Evolutionary conservation across 1,284 basidiomycete species (phyloP).

Genomic region (Vanrija sp.): DNA sequence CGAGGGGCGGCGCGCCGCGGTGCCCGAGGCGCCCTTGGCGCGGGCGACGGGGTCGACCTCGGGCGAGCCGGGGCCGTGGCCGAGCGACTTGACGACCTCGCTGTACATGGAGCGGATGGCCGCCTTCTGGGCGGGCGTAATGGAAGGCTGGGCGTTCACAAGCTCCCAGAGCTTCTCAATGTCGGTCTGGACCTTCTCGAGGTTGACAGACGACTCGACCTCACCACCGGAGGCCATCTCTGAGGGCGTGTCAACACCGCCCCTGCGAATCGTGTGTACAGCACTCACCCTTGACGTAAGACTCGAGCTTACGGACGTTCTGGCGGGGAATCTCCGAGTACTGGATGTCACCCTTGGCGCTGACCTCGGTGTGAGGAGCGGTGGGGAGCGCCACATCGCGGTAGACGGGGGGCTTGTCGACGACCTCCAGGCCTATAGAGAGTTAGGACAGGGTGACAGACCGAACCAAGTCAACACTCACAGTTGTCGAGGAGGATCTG

Average conservation of each 20-base stretch:
- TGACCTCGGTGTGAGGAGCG: constrained; percentile 91
- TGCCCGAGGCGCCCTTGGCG: constrained; percentile 26
- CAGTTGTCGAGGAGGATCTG: constrained; percentile 90
- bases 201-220: constrained; percentile 75
- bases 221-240: constrained; percentile 97
- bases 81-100: constrained; percentile 74
- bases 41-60: constrained; percentile 24
- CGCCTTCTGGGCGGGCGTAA: constrained; percentile 94
- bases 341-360: constrained; percentile 86
- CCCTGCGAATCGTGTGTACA: too few relatives aligned
- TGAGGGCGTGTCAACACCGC: constrained; percentile 8
- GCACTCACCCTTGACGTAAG: constrained; percentile 70
- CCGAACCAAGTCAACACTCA: constrained; percentile 13
- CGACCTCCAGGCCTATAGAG: constrained; percentile 32
- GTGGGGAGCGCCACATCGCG: constrained; percentile 87
- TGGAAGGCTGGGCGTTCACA: constrained; percentile 93
- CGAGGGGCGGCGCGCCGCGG: constrained; percentile 67
- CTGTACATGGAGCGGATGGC: constrained; percentile 96
- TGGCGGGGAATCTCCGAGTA: constrained; percentile 92
- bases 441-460: constrained; percentile 2
- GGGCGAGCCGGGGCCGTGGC: constrained; percentile 59
- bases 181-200: constrained; percentile 94
- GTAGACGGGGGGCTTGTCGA: constrained; percentile 51
- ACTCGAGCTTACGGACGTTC: constrained; percentile 94
- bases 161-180: constrained; percentile 95